Evolutionary conservation across 139 green algal genomes (phyloP).

Genomic region (Spirogloea muscicola): DNA sequence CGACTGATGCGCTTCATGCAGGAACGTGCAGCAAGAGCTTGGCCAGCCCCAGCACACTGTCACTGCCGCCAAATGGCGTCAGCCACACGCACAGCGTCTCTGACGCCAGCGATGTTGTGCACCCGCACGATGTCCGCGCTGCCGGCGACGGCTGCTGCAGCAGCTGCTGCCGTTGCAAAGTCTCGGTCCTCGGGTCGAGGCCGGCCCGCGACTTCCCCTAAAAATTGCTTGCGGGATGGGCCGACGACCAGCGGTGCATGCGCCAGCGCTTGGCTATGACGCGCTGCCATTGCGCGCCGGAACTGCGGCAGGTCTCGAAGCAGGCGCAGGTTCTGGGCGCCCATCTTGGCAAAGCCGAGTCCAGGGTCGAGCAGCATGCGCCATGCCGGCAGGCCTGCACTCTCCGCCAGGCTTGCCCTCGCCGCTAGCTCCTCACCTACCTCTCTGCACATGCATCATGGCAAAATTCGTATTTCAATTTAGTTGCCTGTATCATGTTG

Average conservation of each 20-base stretch:
- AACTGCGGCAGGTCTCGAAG: constrained; percentile 17
- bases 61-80: constrained; percentile 36
- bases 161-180: constrained; percentile 23
- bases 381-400: constrained; percentile 37
- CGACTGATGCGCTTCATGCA: too few species aligned
- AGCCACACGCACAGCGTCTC: constrained; percentile 33
- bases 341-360: constrained; percentile 40
- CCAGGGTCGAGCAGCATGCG: constrained; percentile 45
- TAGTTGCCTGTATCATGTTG: too few species aligned
- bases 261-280: constrained; percentile 1
- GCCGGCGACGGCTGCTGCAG: constrained; percentile 26
- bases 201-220: constrained; percentile 22
- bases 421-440: constrained; percentile 21
- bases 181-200: constrained; percentile 20
- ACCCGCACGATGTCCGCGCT: constrained; percentile 38
- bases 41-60: too few species aligned
- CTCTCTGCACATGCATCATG: constrained; percentile 28
- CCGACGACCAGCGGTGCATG: constrained; percentile 31
- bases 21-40: too few species aligned
- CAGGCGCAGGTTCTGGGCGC: constrained; percentile 22
- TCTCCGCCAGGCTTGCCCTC: constrained; percentile 7
- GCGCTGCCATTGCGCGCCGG: neutral
- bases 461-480: too few species aligned
- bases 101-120: constrained; percentile 33
- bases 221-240: constrained; percentile 44